phyloP scores from a whole-genome alignment of 2,329 filamentous ascomycete species.

The Fusarium penzigii region DNA sequence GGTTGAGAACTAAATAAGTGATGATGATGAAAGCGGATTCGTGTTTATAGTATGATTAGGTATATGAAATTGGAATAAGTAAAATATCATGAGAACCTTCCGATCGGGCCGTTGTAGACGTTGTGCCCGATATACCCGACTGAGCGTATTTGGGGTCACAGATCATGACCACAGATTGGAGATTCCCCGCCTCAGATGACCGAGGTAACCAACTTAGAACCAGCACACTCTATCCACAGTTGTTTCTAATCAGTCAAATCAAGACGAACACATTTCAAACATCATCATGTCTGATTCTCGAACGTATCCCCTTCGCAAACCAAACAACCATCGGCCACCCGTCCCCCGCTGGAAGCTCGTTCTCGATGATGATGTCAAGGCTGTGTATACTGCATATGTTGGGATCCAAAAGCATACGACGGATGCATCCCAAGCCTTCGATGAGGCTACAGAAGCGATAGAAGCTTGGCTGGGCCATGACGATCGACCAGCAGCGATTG shows the following conservation, averaged over 20 bases:
- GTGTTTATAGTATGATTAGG: neutral
- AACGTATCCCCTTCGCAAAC: conserved; percentile 31
- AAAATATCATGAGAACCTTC: neutral
- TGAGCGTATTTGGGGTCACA: neutral
- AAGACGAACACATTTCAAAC: no score
- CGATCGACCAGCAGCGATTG: conserved; percentile 3
- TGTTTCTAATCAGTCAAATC: no score
- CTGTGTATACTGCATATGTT: conserved; percentile 30
- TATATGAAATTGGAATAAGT: neutral
- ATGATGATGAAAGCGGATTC: neutral
- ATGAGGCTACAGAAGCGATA: conserved; percentile 1
- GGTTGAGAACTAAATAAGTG: neutral
- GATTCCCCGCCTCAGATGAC: neutral
- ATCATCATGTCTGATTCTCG: conserved; percentile 19
- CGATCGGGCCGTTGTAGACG: neutral
- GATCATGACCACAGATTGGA: neutral
- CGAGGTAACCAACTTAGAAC: neutral
- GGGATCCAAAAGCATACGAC: conserved; percentile 26
- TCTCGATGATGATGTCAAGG: conserved; percentile 11
- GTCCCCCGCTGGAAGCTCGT: conserved; percentile 33
- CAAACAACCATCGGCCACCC: conserved; percentile 30
- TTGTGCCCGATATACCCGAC: neutral
- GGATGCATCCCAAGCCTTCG: neutral
- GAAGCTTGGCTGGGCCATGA: conserved; percentile 10
- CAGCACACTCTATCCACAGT: no score